These are phyloP conservation scores for Microascus cirrosus DNA, from an alignment of 2,329 filamentous ascomycete genomes.

Conservation along the genomic window DNA sequence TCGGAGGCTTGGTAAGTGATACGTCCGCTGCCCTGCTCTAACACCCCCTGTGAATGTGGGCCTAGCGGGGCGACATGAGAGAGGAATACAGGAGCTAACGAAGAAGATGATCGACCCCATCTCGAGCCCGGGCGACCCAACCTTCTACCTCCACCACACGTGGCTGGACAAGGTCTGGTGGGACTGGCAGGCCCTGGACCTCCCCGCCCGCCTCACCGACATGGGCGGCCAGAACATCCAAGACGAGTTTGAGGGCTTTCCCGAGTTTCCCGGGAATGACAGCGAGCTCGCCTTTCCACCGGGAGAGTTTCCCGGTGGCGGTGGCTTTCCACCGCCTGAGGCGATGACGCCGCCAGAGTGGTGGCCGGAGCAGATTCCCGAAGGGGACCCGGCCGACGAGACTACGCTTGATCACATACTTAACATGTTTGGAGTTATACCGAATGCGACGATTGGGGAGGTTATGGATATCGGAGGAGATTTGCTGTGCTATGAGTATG, in stretches of 20 bases:
- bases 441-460: slow-evolving; percentile 2
- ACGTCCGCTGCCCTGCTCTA: not conserved
- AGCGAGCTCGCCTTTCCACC: not conserved
- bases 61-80: not conserved
- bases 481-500: slow-evolving; percentile 6
- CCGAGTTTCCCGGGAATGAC: not conserved
- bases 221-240: slow-evolving; percentile 19
- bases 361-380: not conserved
- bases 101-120: slow-evolving; percentile 13
- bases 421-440: slow-evolving; percentile 4
- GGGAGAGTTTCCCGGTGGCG: not conserved
- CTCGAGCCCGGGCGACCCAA: slow-evolving; percentile 18
- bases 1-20: slow-evolving; percentile 10
- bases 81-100: not conserved
- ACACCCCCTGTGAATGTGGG: too few relatives aligned
- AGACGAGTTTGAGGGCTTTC: not conserved
- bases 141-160: slow-evolving; percentile 16
- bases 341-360: not conserved
- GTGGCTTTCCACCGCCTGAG: not conserved
- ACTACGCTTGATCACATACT: slow-evolving; percentile 5
- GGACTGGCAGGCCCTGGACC: slow-evolving; percentile 19
- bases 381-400: not conserved
- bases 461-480: slow-evolving; percentile 6
- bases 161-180: slow-evolving; percentile 15
- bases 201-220: slow-evolving; percentile 15